phyloP scores from a whole-genome alignment of 2,329 filamentous ascomycete species.

The Ophiocordyceps camponoti-rufipedis region DNA sequence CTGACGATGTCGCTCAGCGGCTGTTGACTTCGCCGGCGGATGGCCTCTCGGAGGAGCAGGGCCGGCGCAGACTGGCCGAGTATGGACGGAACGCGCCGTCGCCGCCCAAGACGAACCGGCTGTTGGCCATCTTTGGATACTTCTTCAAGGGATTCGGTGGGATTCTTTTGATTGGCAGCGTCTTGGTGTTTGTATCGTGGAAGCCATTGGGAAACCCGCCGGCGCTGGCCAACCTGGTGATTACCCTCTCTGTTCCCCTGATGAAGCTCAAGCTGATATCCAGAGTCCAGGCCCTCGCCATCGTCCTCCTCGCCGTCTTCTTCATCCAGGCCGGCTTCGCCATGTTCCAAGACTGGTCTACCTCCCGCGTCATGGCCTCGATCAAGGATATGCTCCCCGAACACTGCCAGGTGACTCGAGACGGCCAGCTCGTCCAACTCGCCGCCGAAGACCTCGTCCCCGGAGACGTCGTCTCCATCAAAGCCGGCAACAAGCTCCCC shows the following conservation, averaged over 20 bases:
- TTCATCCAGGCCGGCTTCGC: constrained; percentile 52
- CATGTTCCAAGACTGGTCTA: constrained; percentile 59
- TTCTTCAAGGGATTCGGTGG: constrained; percentile 64
- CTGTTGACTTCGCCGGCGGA: constrained; percentile 34
- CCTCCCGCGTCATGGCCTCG: constrained; percentile 57
- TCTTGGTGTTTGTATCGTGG: constrained; percentile 64
- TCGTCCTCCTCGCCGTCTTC: constrained; percentile 54
- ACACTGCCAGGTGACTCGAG: constrained; percentile 44
- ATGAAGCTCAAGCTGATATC: no score
- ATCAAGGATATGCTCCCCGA: constrained; percentile 71
- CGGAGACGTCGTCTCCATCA: constrained; percentile 50
- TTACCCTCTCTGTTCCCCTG: neutral
- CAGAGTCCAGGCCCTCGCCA: constrained; percentile 45
- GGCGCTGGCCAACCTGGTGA: constrained; percentile 40
- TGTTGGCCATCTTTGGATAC: constrained; percentile 44
- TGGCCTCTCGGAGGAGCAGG: constrained; percentile 43
- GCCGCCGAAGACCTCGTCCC: constrained; percentile 46
- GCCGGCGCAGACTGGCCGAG: constrained; percentile 32
- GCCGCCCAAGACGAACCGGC: constrained; percentile 40
- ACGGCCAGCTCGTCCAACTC: constrained; percentile 30
- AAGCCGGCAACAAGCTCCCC: constrained; percentile 55
- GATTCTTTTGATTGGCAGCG: constrained; percentile 47
- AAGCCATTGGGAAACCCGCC: constrained; percentile 56
- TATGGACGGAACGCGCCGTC: constrained; percentile 52
- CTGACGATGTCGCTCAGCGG: constrained; percentile 38